A percentile compares a stretch with the other conserved stretches of the same genome.
Evolutionary conservation across 768 basidiomycete genomes (phyloP).

Genomic region (Tephrocybe sp.): DNA sequence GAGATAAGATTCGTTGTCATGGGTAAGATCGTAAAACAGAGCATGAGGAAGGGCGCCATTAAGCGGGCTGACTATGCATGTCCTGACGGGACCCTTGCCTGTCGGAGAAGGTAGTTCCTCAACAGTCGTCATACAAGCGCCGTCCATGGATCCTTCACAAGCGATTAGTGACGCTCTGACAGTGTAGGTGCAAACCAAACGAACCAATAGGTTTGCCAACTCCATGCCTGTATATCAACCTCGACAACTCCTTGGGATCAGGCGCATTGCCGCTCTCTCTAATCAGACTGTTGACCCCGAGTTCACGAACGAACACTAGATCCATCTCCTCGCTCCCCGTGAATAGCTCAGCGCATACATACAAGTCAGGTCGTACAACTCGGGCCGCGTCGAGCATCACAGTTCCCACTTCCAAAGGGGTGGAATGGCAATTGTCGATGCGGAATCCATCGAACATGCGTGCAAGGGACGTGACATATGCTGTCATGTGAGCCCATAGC

Average conservation of each 20-base stretch:
- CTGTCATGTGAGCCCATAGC: conserved; percentile 91
- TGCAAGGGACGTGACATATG: conserved; percentile 82
- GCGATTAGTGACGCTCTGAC: no score
- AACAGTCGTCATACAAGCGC: conserved; percentile 72
- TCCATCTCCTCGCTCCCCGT: conserved; percentile 97
- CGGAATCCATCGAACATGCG: conserved; percentile 92
- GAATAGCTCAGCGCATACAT: conserved; percentile 96
- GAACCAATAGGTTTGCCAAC: conserved; percentile 90
- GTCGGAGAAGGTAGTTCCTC: conserved; percentile 83
- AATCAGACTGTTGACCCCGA: conserved; percentile 93
- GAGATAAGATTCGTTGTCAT: conserved; percentile 93
- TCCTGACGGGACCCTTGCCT: conserved; percentile 75
- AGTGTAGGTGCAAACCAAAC: no score
- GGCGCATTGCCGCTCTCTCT: conserved; percentile 92
- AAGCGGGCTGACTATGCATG: conserved; percentile 74
- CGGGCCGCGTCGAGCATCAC: conserved; percentile 90
- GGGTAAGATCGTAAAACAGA: conserved; percentile 92
- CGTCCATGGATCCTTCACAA: conserved; percentile 96
- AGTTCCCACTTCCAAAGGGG: conserved; percentile 96
- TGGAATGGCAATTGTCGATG: conserved; percentile 98
- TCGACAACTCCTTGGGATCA: conserved; percentile 89
- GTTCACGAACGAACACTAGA: conserved; percentile 81
- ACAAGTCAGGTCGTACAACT: conserved; percentile 87
- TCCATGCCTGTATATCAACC: conserved; percentile 86
- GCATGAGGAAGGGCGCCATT: conserved; percentile 91